Percentiles rank a stretch among this genome's conserved stretches.
Conservation (phyloP, 2,329 filamentous ascomycete genomes). For the Mariannaea sp. region DNA sequence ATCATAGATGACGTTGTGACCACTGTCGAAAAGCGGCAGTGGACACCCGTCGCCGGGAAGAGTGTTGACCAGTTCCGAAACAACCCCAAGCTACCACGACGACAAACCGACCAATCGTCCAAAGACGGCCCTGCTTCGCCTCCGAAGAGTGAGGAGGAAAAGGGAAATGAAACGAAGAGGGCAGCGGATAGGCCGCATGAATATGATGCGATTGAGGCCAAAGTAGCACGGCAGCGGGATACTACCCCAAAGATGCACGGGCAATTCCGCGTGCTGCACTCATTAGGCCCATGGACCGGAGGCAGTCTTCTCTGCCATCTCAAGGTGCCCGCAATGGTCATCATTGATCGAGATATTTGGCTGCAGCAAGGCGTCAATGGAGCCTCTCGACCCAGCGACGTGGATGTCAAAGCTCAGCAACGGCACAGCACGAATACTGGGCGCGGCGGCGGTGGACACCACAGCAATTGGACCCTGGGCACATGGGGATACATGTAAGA, state of each 20-base stretch:
- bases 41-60: slow-evolving; percentile 76
- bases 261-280: slow-evolving; percentile 67
- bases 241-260: slow-evolving; percentile 56
- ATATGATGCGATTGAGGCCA: slow-evolving; percentile 44
- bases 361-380: slow-evolving; percentile 67
- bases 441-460: slow-evolving; percentile 44
- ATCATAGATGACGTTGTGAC: slow-evolving; percentile 74
- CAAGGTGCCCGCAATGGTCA: slow-evolving; percentile 69
- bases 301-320: slow-evolving; percentile 72
- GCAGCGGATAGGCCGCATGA: slow-evolving; percentile 35
- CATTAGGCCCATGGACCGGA: slow-evolving; percentile 75
- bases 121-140: slow-evolving; percentile 31
- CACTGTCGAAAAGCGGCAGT: slow-evolving; percentile 71
- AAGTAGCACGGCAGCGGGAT: slow-evolving; percentile 43
- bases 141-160: slow-evolving; percentile 29
- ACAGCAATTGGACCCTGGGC: slow-evolving; percentile 65
- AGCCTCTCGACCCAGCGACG: slow-evolving; percentile 62
- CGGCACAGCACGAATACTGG: slow-evolving; percentile 68
- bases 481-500: slow-evolving; percentile 60
- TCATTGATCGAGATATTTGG: slow-evolving; percentile 74
- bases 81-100: slow-evolving; percentile 50
- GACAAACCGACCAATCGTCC: slow-evolving; percentile 30
- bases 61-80: slow-evolving; percentile 60
- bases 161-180: slow-evolving; percentile 26
- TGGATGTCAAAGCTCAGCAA: slow-evolving; percentile 61